Evolutionary conservation across 177 flowering plant genomes (phyloP).

Genomic region (Vitis hybrid): DNA sequence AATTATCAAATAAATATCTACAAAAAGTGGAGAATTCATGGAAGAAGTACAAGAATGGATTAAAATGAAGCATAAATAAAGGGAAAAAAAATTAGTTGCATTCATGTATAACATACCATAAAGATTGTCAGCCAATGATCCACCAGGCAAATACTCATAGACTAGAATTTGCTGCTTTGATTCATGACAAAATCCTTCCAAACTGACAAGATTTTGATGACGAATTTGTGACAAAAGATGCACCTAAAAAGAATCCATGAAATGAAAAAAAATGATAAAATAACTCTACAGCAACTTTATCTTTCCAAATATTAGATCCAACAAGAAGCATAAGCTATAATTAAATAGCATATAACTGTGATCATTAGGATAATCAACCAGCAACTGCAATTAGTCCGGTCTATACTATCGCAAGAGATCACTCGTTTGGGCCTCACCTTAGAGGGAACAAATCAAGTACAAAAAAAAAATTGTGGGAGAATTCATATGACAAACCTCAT

Average conservation of each 20-base stretch:
- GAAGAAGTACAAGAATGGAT: background rate
- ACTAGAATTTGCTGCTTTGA: conserved; percentile 81
- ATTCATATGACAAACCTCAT: conserved; percentile 55
- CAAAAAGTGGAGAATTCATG: background rate
- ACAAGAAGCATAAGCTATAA: too few species aligned
- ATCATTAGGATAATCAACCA: too few species aligned
- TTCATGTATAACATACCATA: conserved; percentile 50
- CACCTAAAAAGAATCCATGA: conserved; percentile 42
- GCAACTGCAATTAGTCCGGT: too few species aligned
- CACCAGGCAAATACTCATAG: conserved; percentile 80
- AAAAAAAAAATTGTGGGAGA: background rate
- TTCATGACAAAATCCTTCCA: conserved; percentile 82
- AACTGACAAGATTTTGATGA: conserved; percentile 76
- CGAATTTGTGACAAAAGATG: conserved; percentile 67
- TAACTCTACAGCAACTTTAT: background rate
- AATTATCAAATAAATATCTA: background rate
- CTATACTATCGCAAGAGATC: background rate
- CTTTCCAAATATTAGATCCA: too few species aligned
- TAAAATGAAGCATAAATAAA: background rate
- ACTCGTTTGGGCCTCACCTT: background rate
- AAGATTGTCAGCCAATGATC: conserved; percentile 78
- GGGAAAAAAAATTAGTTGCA: background rate
- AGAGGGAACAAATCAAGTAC: background rate
- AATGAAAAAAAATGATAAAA: background rate
- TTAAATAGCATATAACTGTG: too few species aligned